phyloP scores from a whole-genome alignment of 495 filamentous ascomycete genomes.

The Hypomontagnella monticulosa region DNA sequence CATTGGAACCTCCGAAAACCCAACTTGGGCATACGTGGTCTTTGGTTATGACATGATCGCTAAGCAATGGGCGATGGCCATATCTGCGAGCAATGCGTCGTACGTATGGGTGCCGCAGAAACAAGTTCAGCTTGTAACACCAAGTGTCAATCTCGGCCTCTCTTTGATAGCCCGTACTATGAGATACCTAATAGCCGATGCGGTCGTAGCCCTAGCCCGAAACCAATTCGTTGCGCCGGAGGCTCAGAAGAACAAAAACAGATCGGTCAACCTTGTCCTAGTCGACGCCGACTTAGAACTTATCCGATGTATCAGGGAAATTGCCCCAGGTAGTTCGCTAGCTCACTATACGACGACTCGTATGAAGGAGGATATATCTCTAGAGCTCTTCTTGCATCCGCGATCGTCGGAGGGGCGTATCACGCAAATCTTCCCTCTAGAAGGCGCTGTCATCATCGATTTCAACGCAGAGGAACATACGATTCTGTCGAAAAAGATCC shows the following conservation, averaged over 20 bases:
- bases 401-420: conserved; percentile 37
- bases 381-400: conserved; percentile 42
- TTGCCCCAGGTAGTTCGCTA: too few species aligned
- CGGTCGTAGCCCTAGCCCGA: conserved; percentile 15
- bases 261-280: conserved; percentile 44
- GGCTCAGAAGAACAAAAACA: too few species aligned
- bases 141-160: not conserved
- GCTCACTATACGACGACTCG: too few species aligned
- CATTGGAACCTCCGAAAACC: too few species aligned
- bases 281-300: conserved; percentile 50
- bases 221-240: too few species aligned
- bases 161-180: conserved; percentile 27
- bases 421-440: conserved; percentile 37
- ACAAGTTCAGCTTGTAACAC: not conserved
- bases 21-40: conserved; percentile 39
- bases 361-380: too few species aligned
- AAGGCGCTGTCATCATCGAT: conserved; percentile 45
- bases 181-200: conserved; percentile 42
- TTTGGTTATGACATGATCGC: conserved; percentile 43
- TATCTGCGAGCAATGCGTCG: conserved; percentile 48
- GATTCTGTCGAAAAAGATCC: conserved; percentile 41
- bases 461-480: conserved; percentile 34
- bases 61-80: conserved; percentile 38
- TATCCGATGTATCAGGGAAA: conserved; percentile 39
- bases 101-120: conserved; percentile 28